Percentiles rank a stretch among this genome's conserved stretches.
These are phyloP conservation scores for Russula brevipes DNA, from an alignment of 768 basidiomycete genomes.

Conservation along the genomic window DNA sequence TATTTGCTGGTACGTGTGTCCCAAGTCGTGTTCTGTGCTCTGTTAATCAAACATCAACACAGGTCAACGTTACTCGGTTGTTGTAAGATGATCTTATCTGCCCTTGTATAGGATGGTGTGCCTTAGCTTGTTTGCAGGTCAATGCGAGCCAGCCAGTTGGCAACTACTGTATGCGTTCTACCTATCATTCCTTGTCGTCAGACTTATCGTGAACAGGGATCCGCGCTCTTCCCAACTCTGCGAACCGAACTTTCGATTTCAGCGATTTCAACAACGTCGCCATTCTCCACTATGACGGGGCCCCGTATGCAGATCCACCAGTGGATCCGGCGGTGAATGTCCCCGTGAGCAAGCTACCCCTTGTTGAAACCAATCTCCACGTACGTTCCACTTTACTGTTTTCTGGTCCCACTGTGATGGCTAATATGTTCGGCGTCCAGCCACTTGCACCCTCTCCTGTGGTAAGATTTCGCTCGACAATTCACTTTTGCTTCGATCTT, in stretches of 20 bases:
- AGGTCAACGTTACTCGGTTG: conserved; percentile 30
- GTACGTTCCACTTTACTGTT: neutral
- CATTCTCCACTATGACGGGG: conserved; percentile 38
- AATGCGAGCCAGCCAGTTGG: conserved; percentile 38
- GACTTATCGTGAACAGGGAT: conserved; percentile 17
- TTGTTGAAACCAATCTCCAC: conserved; percentile 26
- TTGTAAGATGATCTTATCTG: conserved; percentile 21
- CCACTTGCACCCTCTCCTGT: conserved; percentile 21
- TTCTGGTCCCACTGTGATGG: neutral
- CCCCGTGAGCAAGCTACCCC: conserved; percentile 10
- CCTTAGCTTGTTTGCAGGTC: conserved; percentile 26
- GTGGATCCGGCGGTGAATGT: conserved; percentile 24
- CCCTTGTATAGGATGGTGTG: neutral
- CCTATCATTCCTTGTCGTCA: neutral
- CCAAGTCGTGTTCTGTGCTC: neutral
- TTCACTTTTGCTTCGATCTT: neutral
- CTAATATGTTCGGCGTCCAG: neutral
- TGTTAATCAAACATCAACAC: neutral
- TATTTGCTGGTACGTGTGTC: conserved; percentile 36
- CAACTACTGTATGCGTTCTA: conserved; percentile 40
- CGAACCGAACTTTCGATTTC: conserved; percentile 26
- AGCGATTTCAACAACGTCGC: conserved; percentile 35
- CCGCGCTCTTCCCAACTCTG: conserved; percentile 27
- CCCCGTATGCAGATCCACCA: conserved; percentile 31
- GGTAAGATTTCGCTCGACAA: neutral